phyloP scores from a whole-genome alignment of 2,329 filamentous ascomycete genomes.

The Aspergillus quadrilineatus region DNA sequence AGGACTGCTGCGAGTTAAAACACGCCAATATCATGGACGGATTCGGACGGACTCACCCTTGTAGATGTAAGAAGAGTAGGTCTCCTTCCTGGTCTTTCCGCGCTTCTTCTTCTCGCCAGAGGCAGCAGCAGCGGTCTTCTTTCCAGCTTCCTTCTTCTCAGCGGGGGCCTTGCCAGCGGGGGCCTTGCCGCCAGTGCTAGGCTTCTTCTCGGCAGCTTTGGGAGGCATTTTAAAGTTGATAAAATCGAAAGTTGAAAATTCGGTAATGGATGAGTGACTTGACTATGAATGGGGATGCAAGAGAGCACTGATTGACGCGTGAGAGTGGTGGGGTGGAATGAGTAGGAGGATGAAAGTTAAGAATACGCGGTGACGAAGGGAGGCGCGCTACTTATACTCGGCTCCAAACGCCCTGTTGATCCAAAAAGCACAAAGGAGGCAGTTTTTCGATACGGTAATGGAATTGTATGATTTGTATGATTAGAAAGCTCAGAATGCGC shows the following conservation, averaged over 20 bases:
- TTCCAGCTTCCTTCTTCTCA: slow-evolving; percentile 99
- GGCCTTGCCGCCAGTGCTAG: slow-evolving; percentile 88
- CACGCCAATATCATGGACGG: neutral
- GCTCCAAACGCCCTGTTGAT: slow-evolving; percentile 45
- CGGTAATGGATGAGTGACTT: slow-evolving; percentile 20
- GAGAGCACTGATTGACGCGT: slow-evolving; percentile 30
- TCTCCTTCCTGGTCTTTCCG: slow-evolving; percentile 99
- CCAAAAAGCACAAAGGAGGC: slow-evolving; percentile 43
- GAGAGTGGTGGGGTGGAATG: slow-evolving; percentile 32
- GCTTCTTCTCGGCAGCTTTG: slow-evolving; percentile 98
- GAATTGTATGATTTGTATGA: slow-evolving; percentile 48
- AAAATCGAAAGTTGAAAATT: slow-evolving; percentile 25
- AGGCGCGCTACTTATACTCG: slow-evolving; percentile 48
- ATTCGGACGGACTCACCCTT: slow-evolving; percentile 70
- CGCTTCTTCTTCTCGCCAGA: slow-evolving; percentile 99
- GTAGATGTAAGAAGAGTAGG: slow-evolving; percentile 99
- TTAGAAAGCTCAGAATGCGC: slow-evolving; percentile 33
- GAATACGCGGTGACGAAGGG: slow-evolving; percentile 43
- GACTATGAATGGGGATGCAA: slow-evolving; percentile 13
- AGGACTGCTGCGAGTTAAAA: slow-evolving; percentile 63
- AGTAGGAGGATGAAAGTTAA: slow-evolving; percentile 32
- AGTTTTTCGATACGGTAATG: slow-evolving; percentile 49
- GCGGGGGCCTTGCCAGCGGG: slow-evolving; percentile 74
- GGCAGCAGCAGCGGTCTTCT: slow-evolving; percentile 86
- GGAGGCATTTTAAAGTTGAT: slow-evolving; percentile 76